Percentiles rank a stretch among this genome's conserved stretches.
phyloP scores from a whole-genome alignment of 495 filamentous ascomycete species.

The Xylaria bambusicola region DNA sequence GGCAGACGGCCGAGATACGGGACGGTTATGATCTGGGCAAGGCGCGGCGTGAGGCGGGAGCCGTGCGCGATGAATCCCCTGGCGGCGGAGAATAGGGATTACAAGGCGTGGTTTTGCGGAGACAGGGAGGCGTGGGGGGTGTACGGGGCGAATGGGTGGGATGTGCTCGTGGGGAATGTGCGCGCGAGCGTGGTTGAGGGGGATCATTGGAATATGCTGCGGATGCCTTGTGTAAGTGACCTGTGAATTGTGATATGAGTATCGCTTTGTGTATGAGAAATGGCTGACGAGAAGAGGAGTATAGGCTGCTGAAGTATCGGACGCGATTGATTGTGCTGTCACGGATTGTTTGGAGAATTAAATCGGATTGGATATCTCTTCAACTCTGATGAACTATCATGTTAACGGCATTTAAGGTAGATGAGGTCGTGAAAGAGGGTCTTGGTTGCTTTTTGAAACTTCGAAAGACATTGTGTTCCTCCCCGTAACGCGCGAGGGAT shows the following conservation, averaged over 20 bases:
- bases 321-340: constrained; percentile 11
- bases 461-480: too few relatives aligned
- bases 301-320: constrained; percentile 8
- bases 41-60: constrained; percentile 63
- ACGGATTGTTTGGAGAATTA: neutral
- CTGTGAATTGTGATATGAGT: too few relatives aligned
- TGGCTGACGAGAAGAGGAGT: neutral
- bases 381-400: too few relatives aligned
- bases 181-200: constrained; percentile 53
- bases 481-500: too few relatives aligned
- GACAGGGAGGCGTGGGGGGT: constrained; percentile 63
- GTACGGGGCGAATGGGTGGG: constrained; percentile 67
- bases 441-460: too few relatives aligned
- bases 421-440: too few relatives aligned
- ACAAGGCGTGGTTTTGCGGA: constrained; percentile 56
- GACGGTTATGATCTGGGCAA: constrained; percentile 64
- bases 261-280: too few relatives aligned
- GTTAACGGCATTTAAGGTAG: too few relatives aligned
- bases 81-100: constrained; percentile 12
- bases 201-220: constrained; percentile 61
- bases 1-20: constrained; percentile 42
- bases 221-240: constrained; percentile 46
- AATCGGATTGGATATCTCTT: neutral
- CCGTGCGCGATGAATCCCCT: constrained; percentile 60
- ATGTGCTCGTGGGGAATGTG: constrained; percentile 56